Conservation (phyloP, 257 asterid genomes). For the Marsdenia floribunda region DNA sequence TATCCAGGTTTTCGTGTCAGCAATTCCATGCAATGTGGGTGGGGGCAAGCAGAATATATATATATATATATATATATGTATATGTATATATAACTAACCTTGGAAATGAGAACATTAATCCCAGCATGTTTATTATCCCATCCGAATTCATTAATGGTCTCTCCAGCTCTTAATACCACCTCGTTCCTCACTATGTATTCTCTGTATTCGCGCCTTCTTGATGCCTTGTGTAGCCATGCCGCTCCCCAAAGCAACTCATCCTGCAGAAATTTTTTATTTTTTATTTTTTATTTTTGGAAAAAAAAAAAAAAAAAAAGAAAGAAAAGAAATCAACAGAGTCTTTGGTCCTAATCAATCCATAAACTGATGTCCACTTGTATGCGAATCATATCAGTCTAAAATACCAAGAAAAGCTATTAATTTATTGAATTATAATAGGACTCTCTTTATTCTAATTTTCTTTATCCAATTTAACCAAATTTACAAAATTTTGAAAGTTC, state of each 20-base stretch:
- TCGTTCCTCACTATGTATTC: constrained; percentile 75
- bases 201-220: constrained; percentile 56
- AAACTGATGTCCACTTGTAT: no score
- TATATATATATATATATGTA: no score
- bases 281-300: no score
- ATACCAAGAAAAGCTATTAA: no score
- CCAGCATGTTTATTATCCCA: constrained; percentile 98
- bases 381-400: no score
- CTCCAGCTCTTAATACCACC: constrained; percentile 78
- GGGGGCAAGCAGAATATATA: not conserved
- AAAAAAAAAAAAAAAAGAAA: no score
- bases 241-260: constrained; percentile 91
- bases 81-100: constrained; percentile 32
- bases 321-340: not conserved
- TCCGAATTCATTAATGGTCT: constrained; percentile 82
- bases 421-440: no score
- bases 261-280: constrained; percentile 16
- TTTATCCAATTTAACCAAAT: no score
- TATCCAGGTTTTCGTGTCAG: constrained; percentile 3
- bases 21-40: constrained; percentile 8
- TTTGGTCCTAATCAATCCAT: no score
- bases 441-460: no score
- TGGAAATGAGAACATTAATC: constrained; percentile 78
- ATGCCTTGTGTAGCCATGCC: constrained; percentile 95
- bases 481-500: no score